Percentiles rank a stretch among this genome's conserved stretches.
phyloP scores from a whole-genome alignment of 208 protist species.

The Leishmania tarentolae region DNA sequence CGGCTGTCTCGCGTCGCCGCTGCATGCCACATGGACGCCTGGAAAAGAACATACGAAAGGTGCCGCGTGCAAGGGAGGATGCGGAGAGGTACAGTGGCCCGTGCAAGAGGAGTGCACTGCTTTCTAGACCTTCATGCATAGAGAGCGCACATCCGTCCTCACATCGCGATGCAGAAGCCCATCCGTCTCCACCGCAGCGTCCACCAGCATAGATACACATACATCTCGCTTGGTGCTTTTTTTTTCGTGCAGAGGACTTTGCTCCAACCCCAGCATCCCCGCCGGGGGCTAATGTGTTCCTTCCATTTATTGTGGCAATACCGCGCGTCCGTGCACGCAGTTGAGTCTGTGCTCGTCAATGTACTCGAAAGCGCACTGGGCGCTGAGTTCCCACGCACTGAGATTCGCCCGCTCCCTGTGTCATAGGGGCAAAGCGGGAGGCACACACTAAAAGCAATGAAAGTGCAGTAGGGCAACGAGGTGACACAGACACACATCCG shows the following conservation, averaged over 20 bases:
- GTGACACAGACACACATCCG: neutral
- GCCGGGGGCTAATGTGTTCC: neutral
- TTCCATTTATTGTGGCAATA: neutral
- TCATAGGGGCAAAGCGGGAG: neutral
- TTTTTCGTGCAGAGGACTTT: neutral
- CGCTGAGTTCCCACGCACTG: neutral
- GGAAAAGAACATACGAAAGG: neutral
- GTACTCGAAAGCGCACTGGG: neutral
- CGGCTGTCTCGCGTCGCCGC: neutral
- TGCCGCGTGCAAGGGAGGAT: neutral
- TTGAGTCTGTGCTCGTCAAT: neutral
- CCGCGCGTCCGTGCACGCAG: neutral
- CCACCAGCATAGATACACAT: neutral
- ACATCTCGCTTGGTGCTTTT: neutral
- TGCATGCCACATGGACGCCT: neutral
- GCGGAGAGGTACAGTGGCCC: neutral
- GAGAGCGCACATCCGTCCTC: neutral
- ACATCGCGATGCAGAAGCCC: neutral
- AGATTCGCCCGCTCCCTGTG: neutral
- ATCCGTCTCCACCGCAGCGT: too few relatives aligned
- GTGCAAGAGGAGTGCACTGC: neutral
- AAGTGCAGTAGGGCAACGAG: neutral
- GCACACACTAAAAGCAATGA: neutral
- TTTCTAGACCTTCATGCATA: neutral
- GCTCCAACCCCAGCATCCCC: too few relatives aligned